Percentiles rank a stretch among this genome's conserved stretches.
Conservation (phyloP, 352 stramenopile genomes). For the Globisporangium abappressorium region DNA sequence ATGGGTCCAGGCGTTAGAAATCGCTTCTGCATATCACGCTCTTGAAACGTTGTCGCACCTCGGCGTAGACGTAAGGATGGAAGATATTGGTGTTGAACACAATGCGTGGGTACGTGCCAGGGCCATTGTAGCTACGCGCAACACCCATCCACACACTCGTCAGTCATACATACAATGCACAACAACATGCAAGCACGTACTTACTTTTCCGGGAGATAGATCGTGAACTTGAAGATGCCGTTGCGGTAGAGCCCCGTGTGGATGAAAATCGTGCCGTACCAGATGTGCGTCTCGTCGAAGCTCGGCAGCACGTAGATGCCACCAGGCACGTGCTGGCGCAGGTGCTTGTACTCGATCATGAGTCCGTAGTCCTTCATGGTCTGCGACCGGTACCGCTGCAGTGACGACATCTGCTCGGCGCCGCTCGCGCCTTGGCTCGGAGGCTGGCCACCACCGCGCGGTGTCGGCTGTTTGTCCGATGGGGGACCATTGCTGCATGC, state of each 20-base stretch:
- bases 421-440: slow-evolving; percentile 16
- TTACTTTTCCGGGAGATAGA: slow-evolving; percentile 75
- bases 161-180: slow-evolving; percentile 2
- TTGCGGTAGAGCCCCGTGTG: slow-evolving; percentile 94
- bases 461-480: slow-evolving; percentile 2
- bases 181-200: not conserved
- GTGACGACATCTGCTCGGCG: slow-evolving; percentile 69
- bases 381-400: slow-evolving; percentile 82
- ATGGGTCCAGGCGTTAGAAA: not conserved
- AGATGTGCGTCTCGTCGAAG: slow-evolving; percentile 90
- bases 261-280: slow-evolving; percentile 96
- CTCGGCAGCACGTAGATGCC: slow-evolving; percentile 95
- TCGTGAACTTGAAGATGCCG: slow-evolving; percentile 97
- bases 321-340: slow-evolving; percentile 92
- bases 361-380: slow-evolving; percentile 95
- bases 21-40: not conserved
- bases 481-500: not conserved
- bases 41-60: slow-evolving; percentile 21
- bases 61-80: slow-evolving; percentile 91
- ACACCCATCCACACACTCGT: slow-evolving; percentile 9
- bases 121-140: slow-evolving; percentile 90
- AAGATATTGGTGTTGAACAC: slow-evolving; percentile 92
- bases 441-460: slow-evolving; percentile 13
- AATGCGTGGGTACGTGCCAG: slow-evolving; percentile 90
- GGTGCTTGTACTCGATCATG: slow-evolving; percentile 97